Evolutionary conservation across 257 asterid genomes (phyloP).

Genomic region (Lycium barbarum): DNA sequence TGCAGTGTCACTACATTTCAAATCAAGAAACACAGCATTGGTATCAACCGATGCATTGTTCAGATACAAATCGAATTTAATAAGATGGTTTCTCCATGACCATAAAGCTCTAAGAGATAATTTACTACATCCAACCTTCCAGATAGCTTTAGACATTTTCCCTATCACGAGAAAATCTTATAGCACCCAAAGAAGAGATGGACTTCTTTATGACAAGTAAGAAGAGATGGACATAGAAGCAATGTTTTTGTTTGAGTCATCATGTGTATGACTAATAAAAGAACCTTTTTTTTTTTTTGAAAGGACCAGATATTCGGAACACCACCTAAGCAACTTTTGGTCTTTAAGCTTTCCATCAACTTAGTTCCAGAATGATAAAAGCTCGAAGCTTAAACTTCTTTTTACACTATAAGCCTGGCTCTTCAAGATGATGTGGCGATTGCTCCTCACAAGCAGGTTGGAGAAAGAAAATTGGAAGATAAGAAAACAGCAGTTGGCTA

Average conservation of each 20-base stretch:
- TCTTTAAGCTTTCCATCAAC: background rate
- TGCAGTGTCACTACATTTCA: background rate
- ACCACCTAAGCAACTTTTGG: conserved; percentile 22
- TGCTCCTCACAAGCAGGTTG: background rate
- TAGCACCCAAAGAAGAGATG: conserved; percentile 18
- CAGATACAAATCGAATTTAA: background rate
- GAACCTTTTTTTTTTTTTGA: background rate
- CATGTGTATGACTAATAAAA: conserved; percentile 13
- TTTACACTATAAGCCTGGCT: background rate
- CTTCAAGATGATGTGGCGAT: background rate
- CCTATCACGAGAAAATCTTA: conserved; percentile 2
- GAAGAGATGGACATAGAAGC: conserved; percentile 14
- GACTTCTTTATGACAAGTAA: background rate
- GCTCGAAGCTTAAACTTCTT: background rate
- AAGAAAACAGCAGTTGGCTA: conserved; percentile 23
- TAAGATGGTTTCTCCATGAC: conserved; percentile 4
- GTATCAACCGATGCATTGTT: background rate
- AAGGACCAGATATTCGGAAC: background rate
- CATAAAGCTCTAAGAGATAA: background rate
- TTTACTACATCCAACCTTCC: background rate
- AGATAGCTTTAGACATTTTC: conserved; percentile 1
- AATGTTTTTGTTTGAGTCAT: conserved; percentile 8
- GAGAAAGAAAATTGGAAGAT: conserved; percentile 13
- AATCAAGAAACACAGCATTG: background rate
- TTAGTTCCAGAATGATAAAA: background rate